Base-by-base conservation (phyloP, 768 basidiomycete species). In the Tephrocybe sp. region DNA sequence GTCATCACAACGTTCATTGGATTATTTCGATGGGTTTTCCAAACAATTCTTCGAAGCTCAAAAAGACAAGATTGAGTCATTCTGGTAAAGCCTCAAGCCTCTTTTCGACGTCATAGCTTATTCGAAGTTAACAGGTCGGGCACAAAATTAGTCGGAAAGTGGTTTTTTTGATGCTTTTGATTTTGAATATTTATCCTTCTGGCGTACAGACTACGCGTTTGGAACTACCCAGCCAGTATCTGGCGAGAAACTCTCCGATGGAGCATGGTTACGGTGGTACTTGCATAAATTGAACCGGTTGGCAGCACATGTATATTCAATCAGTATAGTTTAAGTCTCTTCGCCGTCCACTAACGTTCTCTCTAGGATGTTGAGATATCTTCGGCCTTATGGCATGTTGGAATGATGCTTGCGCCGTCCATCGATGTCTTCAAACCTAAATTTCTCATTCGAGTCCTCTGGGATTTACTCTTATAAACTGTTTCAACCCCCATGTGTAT, bases 351-450 rank as follows among this genome's bases (percentile, higher is more conserved):
- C 16, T 35, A 11, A 9, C 44, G 35, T 6, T 36, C 37, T 13
- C 18, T 5, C 8, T 7, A 46, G 44, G 34, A 46, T 13, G n/a
- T 25, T 11, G 44, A 46, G 16, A 46, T 46, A 36, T 19, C 44
- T 9, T 46, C 44, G 12, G 44, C 35, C 9, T 8, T 46, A 11
- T 46, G 44, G 44, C 44, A 46, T 36, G 44, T 46, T 27, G 44
- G 44, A 5, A 46, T 46, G 44, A 46, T 46, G 44, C 44, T 46
- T 9, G 44, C 44, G 13, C 44, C 44, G 7, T 37, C 44, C 6
- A 46, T 46, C 26, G 44, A 46, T 16, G 24, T 46, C 16, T 46
- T 46, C 35, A 32, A 46, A 5, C 44, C 44, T 5, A 46, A 27
- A 26, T 46, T 46, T 16, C 19, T 46, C 21, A 16, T 35, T 46